Percentiles rank a stretch among this genome's conserved stretches.
Evolutionary conservation across 768 basidiomycete species (phyloP).

Genomic region (Boletus sensibilis): DNA sequence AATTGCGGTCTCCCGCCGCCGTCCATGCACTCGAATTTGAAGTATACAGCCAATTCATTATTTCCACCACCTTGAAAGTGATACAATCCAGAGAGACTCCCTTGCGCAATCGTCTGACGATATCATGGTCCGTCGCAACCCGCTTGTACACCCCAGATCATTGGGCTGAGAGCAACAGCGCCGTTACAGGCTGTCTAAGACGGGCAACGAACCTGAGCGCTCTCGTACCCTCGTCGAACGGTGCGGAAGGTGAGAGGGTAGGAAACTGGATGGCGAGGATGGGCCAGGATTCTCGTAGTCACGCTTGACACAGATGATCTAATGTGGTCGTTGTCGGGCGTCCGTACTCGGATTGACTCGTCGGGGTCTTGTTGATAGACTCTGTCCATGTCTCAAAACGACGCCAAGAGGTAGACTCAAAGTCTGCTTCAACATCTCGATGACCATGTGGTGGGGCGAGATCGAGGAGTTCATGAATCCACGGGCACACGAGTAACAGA

Average conservation of each 20-base stretch:
- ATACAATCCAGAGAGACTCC: not conserved
- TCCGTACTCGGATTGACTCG: not conserved
- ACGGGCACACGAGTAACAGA: constrained; percentile 8
- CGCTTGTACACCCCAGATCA: constrained; percentile 10
- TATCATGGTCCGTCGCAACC: constrained; percentile 9
- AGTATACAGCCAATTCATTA: not conserved
- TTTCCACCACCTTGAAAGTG: not conserved
- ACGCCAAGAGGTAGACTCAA: not conserved
- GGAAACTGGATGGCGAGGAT: not conserved
- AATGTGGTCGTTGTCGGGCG: not conserved
- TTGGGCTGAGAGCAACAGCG: constrained; percentile 1
- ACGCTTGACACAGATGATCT: not conserved
- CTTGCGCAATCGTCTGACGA: not conserved
- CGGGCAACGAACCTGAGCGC: constrained; percentile 1
- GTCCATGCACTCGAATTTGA: not conserved
- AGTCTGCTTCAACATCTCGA: not conserved
- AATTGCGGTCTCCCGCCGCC: not conserved
- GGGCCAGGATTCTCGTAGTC: not conserved
- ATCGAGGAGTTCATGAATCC: constrained; percentile 9
- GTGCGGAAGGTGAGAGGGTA: not conserved
- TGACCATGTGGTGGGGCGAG: not conserved
- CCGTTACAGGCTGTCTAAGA: constrained; percentile 1
- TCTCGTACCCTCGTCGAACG: not conserved
- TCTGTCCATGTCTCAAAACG: not conserved
- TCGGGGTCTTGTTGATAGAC: not conserved